These are phyloP conservation scores for Exobasidium cylindrosporum DNA, from an alignment of 1,284 basidiomycete species.

Conservation along the genomic window DNA sequence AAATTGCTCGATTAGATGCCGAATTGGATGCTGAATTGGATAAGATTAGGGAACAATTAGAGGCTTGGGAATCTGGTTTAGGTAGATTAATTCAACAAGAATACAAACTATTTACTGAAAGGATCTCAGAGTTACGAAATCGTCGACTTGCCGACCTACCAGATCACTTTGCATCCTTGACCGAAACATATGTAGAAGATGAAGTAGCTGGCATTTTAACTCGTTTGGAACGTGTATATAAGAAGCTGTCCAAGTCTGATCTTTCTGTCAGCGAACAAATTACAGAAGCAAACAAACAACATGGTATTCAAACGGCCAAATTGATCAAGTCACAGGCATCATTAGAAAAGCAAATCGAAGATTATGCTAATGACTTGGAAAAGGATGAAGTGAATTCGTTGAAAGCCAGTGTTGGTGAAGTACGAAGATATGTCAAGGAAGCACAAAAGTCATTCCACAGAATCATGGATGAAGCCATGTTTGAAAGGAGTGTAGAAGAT, in stretches of 20 bases:
- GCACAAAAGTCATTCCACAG: conserved; percentile 35
- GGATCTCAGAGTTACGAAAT: conserved; percentile 30
- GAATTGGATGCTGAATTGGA: conserved; percentile 41
- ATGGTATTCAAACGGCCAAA: conserved; percentile 30
- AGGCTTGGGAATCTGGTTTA: conserved; percentile 42
- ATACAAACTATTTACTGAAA: conserved; percentile 34
- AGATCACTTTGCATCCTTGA: conserved; percentile 39
- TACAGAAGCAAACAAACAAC: conserved; percentile 20
- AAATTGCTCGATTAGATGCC: conserved; percentile 37
- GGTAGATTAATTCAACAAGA: conserved; percentile 37
- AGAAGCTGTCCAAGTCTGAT: conserved; percentile 29
- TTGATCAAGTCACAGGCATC: conserved; percentile 17
- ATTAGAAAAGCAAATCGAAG: conserved; percentile 19
- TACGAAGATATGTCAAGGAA: conserved; percentile 32
- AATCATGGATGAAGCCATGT: conserved; percentile 44
- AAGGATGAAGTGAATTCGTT: conserved; percentile 29
- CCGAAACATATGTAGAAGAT: conserved; percentile 42
- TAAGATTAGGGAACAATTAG: conserved; percentile 36
- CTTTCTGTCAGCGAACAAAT: conserved; percentile 17
- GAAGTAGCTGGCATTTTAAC: conserved; percentile 34
- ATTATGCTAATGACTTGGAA: conserved; percentile 11
- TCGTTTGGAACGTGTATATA: conserved; percentile 31
- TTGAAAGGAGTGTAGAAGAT: conserved; percentile 43
- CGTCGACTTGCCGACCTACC: conserved; percentile 30
- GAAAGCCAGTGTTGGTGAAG: conserved; percentile 33